These are phyloP conservation scores for Diaporthe nobilis DNA, from an alignment of 2,329 filamentous ascomycete genomes.

Conservation along the genomic window DNA sequence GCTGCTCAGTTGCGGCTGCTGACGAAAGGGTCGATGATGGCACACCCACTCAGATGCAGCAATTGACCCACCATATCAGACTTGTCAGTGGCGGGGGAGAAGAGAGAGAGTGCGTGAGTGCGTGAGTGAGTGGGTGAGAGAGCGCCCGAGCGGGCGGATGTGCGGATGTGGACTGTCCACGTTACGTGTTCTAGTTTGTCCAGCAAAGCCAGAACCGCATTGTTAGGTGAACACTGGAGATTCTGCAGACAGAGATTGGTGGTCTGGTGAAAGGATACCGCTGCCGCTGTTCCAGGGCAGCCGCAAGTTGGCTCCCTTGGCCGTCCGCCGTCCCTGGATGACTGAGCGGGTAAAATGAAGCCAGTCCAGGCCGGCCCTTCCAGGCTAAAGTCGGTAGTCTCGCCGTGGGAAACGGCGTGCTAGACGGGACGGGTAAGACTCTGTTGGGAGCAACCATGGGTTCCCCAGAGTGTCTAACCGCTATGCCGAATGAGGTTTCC, in stretches of 20 bases:
- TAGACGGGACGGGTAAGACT: slow-evolving; percentile 45
- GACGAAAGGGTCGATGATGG: slow-evolving; percentile 6
- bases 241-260: background rate
- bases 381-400: slow-evolving; percentile 56
- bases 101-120: background rate
- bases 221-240: background rate
- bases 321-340: slow-evolving; percentile 5
- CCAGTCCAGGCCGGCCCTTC: slow-evolving; percentile 55
- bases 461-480: slow-evolving; percentile 30
- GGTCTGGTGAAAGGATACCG: slow-evolving; percentile 24
- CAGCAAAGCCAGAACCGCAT: background rate
- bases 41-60: slow-evolving; percentile 32
- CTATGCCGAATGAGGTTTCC: slow-evolving; percentile 23
- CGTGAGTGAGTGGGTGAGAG: background rate
- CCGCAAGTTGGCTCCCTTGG: slow-evolving; percentile 18
- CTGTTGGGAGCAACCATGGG: slow-evolving; percentile 20
- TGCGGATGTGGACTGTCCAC: slow-evolving; percentile 6
- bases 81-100: slow-evolving; percentile 21
- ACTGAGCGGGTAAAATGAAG: slow-evolving; percentile 52
- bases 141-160: slow-evolving; percentile 9
- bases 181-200: too few species aligned
- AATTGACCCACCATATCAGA: slow-evolving; percentile 18
- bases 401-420: slow-evolving; percentile 41
- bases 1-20: slow-evolving; percentile 28
- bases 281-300: slow-evolving; percentile 26